phyloP scores from a whole-genome alignment of 805 yeast species.

The Saccharomycopsis fermentans region DNA sequence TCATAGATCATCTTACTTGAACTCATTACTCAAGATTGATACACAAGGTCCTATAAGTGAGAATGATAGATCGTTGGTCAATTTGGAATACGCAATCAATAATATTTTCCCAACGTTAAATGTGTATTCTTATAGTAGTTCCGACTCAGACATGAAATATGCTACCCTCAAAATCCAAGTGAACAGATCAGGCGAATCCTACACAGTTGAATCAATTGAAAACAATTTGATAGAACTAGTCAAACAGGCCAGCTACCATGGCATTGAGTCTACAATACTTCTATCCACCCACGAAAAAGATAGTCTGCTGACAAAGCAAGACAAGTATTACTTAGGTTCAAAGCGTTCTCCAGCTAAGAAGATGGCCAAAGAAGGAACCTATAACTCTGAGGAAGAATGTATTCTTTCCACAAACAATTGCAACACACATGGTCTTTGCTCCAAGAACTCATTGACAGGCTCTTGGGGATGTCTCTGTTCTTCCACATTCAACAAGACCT shows the following conservation, averaged over 20 bases:
- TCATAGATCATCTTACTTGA: background rate
- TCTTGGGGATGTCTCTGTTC: conserved; percentile 46
- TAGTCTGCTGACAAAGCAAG: background rate
- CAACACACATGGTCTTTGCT: conserved; percentile 44
- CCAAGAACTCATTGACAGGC: conserved; percentile 25
- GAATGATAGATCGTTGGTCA: conserved; percentile 3
- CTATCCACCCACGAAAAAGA: background rate
- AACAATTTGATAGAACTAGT: conserved; percentile 2
- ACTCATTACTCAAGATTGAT: background rate
- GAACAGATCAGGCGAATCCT: background rate
- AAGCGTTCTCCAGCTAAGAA: background rate
- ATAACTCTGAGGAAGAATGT: conserved; percentile 37
- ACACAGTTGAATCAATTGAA: background rate
- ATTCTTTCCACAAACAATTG: conserved; percentile 37
- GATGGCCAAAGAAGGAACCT: conserved; percentile 24
- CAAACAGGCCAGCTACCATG: conserved; percentile 8
- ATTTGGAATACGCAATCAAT: conserved; percentile 1
- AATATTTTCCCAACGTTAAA: conserved; percentile 7
- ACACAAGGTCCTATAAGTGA: background rate
- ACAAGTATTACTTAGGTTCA: background rate
- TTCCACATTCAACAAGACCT: conserved; percentile 32
- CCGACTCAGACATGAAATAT: conserved; percentile 8
- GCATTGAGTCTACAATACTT: conserved; percentile 11
- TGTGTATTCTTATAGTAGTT: background rate
- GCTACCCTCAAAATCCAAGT: background rate